These are phyloP conservation scores for Candida michaelii DNA, from an alignment of 805 yeast genomes.

Conservation along the genomic window DNA sequence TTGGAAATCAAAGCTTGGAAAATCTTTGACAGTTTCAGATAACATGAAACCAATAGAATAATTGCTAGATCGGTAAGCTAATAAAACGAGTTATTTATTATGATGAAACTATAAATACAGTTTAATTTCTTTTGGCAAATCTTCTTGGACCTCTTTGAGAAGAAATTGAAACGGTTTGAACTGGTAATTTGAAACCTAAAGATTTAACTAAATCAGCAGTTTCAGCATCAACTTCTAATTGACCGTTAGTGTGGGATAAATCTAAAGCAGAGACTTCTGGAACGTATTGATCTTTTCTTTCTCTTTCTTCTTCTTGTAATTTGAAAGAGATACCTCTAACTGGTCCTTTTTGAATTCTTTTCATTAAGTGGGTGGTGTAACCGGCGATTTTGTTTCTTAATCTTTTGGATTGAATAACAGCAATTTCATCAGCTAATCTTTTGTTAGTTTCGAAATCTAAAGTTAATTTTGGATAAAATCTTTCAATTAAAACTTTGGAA, in stretches of 20 bases:
- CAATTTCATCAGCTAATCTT: slow-evolving; percentile 97
- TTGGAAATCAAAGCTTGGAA: slow-evolving; percentile 3
- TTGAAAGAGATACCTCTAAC: slow-evolving; percentile 99
- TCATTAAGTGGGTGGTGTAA: slow-evolving; percentile 99
- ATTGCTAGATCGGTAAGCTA: not conserved
- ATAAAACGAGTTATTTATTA: slow-evolving; percentile 6
- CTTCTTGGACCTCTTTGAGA: slow-evolving; percentile 89
- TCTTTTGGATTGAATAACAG: slow-evolving; percentile 98
- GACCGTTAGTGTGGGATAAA: slow-evolving; percentile 93
- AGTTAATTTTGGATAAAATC: slow-evolving; percentile 99
- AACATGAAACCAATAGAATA: not conserved
- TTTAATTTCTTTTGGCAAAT: slow-evolving; percentile 81
- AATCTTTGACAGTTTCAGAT: not conserved
- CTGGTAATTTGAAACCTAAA: slow-evolving; percentile 85
- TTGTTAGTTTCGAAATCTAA: slow-evolving; percentile 99
- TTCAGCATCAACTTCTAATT: slow-evolving; percentile 95
- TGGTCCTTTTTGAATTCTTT: slow-evolving; percentile 99
- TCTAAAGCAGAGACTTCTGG: slow-evolving; percentile 99
- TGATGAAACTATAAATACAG: slow-evolving; percentile 8
- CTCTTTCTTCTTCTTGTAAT: slow-evolving; percentile 99
- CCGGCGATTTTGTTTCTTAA: slow-evolving; percentile 99
- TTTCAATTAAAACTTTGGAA: slow-evolving; percentile 98
- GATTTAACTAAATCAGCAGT: slow-evolving; percentile 93
- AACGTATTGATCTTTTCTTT: slow-evolving; percentile 99
- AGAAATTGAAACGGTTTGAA: slow-evolving; percentile 82